Evolutionary conservation across 2,329 filamentous ascomycete species (phyloP), one percentile per base, ranked within the genome.

Genomic region (Phyllosticta capitalensis): DNA sequence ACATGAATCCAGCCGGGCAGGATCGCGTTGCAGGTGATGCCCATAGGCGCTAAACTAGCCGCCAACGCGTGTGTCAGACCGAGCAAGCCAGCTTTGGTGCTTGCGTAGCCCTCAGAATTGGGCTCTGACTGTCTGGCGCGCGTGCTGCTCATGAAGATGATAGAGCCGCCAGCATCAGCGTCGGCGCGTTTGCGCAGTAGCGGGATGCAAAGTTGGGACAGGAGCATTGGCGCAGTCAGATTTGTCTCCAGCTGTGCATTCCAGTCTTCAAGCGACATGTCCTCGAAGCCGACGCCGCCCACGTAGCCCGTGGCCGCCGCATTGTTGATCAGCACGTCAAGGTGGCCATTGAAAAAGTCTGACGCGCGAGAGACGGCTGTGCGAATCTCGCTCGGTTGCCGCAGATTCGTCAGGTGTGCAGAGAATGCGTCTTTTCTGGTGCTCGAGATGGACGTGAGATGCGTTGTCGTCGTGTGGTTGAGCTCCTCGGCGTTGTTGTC

Each of bases 1-100:
- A 81, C 79, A 63, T 80, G 73, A 53, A 82, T 79, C 79, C 79
- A 81, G 0, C 79, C 79, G 0, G 78, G 79, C 33, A 80, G 64
- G 17, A 81, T 76, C 0, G 77, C 73, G 62, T 80, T 81, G 24
- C 79, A 76, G 4, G 77, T 69, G 24, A 81, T 74, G 10, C 73
- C 72, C 52, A 75, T 72, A 3, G 69, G 66, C 1, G 72, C 75
- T 14, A 81, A 67, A 48, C 74, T 77, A 7, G 78, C 72, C 10
- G 76, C 74, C 75, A 81, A 74, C 9, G 74, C 74, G 63, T 80
- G 78, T 55, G 76, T 77, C 26, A 82, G 64, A 0, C 79, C 79
- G 9, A 81, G 65, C 22, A 82, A 65, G 0, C 78, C 78, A 2
- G 78, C 79, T 67, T 82, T 81, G 0, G 75, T 77, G 0, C 78